These are phyloP conservation scores for Hypoxylon lienhwacheense DNA, from an alignment of 495 filamentous ascomycete genomes.

Conservation along the genomic window DNA sequence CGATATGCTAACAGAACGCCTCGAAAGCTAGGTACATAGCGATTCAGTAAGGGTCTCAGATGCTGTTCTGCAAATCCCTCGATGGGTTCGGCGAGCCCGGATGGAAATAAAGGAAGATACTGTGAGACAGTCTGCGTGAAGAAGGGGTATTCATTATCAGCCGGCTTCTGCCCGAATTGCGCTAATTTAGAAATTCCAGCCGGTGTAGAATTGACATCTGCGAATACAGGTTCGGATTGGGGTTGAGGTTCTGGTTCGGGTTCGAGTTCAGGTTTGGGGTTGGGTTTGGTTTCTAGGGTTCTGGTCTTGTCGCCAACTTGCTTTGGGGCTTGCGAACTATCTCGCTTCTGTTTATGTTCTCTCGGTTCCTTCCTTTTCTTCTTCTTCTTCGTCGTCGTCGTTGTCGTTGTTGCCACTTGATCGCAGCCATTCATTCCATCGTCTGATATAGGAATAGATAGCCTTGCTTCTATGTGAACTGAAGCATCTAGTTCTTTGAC, in stretches of 20 bases:
- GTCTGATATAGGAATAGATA: not conserved
- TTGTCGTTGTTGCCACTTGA: no score
- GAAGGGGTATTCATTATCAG: conserved; percentile 45
- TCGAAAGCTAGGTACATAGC: conserved; percentile 49
- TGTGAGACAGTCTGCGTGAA: conserved; percentile 53
- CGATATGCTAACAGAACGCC: conserved; percentile 52
- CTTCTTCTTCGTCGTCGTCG: conserved; percentile 25
- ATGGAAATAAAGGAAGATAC: conserved; percentile 51
- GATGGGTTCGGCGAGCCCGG: conserved; percentile 48
- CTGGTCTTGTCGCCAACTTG: not conserved
- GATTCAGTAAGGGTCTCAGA: conserved; percentile 49
- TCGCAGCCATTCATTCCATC: conserved; percentile 9
- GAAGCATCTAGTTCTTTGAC: conserved; percentile 5
- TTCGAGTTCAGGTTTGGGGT: conserved; percentile 10
- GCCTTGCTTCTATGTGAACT: conserved; percentile 15
- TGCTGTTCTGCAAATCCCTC: conserved; percentile 50
- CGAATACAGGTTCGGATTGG: conserved; percentile 19
- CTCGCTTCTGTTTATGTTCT: conserved; percentile 29
- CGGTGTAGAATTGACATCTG: conserved; percentile 34
- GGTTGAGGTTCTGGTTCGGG: conserved; percentile 6
- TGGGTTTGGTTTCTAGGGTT: conserved; percentile 6
- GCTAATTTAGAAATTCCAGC: conserved; percentile 2
- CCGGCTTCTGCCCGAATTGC: conserved; percentile 18
- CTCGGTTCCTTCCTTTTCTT: conserved; percentile 29
- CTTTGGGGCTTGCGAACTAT: conserved; percentile 34